Conservation (phyloP, 2,329 filamentous ascomycete genomes). For the Thermoascus crustaceus region DNA sequence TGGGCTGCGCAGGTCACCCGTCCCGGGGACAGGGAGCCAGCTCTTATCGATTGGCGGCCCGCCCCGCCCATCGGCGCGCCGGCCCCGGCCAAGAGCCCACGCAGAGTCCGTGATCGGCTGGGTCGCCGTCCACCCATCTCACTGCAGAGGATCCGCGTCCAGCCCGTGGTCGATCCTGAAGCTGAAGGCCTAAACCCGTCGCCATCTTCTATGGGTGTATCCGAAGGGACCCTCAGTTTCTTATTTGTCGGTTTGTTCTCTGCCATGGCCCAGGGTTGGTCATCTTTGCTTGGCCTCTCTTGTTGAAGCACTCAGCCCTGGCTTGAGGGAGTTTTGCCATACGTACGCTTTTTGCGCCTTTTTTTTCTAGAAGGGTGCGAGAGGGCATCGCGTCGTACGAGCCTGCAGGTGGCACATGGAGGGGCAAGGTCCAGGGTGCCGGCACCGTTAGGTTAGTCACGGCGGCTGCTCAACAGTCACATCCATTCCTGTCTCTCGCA, state of each 20-base stretch:
- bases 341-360: too few relatives aligned
- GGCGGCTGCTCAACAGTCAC: too few relatives aligned
- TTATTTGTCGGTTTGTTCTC: not conserved
- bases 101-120: not conserved
- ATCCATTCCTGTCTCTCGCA: too few relatives aligned
- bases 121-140: not conserved
- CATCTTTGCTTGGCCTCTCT: not conserved
- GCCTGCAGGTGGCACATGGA: not conserved
- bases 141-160: not conserved
- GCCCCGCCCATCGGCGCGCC: not conserved
- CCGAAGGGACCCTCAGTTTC: not conserved
- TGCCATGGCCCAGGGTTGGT: not conserved
- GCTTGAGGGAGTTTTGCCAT: too few relatives aligned
- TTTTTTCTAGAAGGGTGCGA: not conserved
- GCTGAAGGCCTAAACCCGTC: too few relatives aligned
- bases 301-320: too few relatives aligned
- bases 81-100: not conserved
- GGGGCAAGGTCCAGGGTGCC: too few relatives aligned
- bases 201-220: too few relatives aligned
- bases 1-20: too few relatives aligned
- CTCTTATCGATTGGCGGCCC: conserved; percentile 2
- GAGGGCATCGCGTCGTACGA: not conserved
- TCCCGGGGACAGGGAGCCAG: too few relatives aligned
- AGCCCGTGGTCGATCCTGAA: too few relatives aligned
- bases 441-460: too few relatives aligned